Percentiles rank a stretch among this genome's conserved stretches.
phyloP scores from a whole-genome alignment of 495 filamentous ascomycete genomes.

The Cercophora sp. region DNA sequence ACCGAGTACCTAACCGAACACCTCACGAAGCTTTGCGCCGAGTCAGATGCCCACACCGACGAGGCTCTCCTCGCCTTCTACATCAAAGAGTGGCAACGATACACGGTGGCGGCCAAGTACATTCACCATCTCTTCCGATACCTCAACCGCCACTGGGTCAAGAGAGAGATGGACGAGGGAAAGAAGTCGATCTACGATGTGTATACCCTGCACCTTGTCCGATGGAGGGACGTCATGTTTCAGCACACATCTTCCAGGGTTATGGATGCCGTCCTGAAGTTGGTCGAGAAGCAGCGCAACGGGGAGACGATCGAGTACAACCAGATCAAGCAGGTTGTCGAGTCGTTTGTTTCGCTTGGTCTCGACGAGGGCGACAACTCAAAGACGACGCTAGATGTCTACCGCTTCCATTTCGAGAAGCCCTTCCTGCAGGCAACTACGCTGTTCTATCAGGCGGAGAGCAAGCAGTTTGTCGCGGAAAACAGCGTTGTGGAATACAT shows the following conservation, averaged over 20 bases:
- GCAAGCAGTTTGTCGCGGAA: constrained; percentile 87
- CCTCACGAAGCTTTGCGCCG: constrained; percentile 58
- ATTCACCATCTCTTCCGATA: constrained; percentile 97
- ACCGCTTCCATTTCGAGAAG: constrained; percentile 82
- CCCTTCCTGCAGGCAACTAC: constrained; percentile 86
- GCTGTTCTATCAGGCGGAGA: constrained; percentile 85
- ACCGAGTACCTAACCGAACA: constrained; percentile 78
- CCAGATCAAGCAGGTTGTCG: constrained; percentile 95
- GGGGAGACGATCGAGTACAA: constrained; percentile 97
- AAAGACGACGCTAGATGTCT: constrained; percentile 93
- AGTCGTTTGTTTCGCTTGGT: constrained; percentile 93
- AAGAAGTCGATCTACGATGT: constrained; percentile 99
- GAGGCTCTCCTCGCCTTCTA: constrained; percentile 93
- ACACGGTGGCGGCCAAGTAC: constrained; percentile 92
- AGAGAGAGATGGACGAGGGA: constrained; percentile 96
- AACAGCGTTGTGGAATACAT: constrained; percentile 99
- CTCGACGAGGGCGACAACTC: constrained; percentile 89
- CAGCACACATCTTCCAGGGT: constrained; percentile 75
- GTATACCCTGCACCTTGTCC: constrained; percentile 92
- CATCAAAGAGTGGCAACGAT: constrained; percentile 92
- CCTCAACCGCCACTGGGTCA: constrained; percentile 98
- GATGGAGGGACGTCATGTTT: constrained; percentile 92
- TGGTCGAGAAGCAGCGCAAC: constrained; percentile 96
- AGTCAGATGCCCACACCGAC: constrained; percentile 74
- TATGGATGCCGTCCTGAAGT: constrained; percentile 89